These are phyloP conservation scores for Xylariaceae sp. DNA, from an alignment of 2,329 filamentous ascomycete genomes.

Conservation along the genomic window DNA sequence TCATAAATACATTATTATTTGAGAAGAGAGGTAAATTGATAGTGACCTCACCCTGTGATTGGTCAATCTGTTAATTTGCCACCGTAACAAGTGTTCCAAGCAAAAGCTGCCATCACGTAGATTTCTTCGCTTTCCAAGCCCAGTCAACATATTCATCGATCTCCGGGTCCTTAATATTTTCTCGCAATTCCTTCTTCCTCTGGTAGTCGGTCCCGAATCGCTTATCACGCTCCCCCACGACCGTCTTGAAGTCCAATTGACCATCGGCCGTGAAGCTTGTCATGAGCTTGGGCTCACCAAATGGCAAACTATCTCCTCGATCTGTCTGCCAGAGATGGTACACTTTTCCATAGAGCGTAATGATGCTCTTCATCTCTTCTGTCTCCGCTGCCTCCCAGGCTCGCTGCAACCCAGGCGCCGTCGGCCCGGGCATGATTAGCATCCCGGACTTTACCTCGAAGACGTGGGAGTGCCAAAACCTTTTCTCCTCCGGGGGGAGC, in stretches of 20 bases:
- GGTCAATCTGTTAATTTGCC: too few species aligned
- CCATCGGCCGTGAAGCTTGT: conserved; percentile 48
- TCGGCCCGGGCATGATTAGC: conserved; percentile 69
- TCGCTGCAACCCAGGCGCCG: conserved; percentile 47
- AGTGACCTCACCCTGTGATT: too few species aligned
- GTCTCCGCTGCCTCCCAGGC: conserved; percentile 75
- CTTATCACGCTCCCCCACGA: conserved; percentile 43
- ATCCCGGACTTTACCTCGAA: conserved; percentile 76
- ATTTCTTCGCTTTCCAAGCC: conserved; percentile 30
- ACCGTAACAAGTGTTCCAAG: too few species aligned
- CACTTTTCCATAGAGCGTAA: conserved; percentile 74
- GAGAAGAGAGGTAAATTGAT: too few species aligned
- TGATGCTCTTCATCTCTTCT: conserved; percentile 72
- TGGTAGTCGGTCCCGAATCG: conserved; percentile 44
- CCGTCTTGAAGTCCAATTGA: conserved; percentile 45
- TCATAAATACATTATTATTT: too few species aligned
- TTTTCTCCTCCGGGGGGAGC: conserved; percentile 62
- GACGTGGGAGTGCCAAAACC: conserved; percentile 72
- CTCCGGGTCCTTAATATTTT: conserved; percentile 39
- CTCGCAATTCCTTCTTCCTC: conserved; percentile 43
- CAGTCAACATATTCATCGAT: conserved; percentile 38
- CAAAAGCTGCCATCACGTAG: conserved; percentile 18
- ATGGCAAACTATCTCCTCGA: conserved; percentile 56
- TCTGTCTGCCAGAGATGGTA: conserved; percentile 88
- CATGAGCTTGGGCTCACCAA: conserved; percentile 53